Evolutionary conservation across 108 stramenopile genomes (phyloP), one percentile per base, ranked within the genome.

Genomic region (Cyclotella cryptica): DNA sequence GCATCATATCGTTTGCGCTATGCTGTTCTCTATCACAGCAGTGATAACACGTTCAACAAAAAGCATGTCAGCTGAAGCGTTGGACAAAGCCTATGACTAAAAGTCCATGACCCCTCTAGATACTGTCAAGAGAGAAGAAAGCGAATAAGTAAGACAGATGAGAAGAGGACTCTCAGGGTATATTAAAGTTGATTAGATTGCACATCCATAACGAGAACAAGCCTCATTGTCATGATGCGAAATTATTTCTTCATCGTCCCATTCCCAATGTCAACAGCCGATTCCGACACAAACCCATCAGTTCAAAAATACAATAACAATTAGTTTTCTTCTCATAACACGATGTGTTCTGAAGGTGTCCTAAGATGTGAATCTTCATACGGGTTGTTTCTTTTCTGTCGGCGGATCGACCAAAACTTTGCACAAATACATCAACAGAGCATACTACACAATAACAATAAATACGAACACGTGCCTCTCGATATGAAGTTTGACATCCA

Each of bases 301-400:
- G 77, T 71, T 71, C 41, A 74, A 78, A 74, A 78, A 78, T 78
- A 78, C 77, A 78, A 71, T 78, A 78, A 78, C 77, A 78, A 46
- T 78, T 78, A 70, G 63, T 71, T 78, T 78, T 78, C 22, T 78
- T 78, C 77, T 78, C 77, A 78, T 71, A 26, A 78, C 77, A 71
- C 77, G 53, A n/a, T 65, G 69, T 71, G 77, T 78, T 78, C 77
- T 78, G 77, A 78, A 78, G 77, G 77, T 78, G 77, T 78, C 77
- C 77, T 78, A 78, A 78, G 77, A 71, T 64, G 49, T 44, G 53
- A 28, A 65, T 78, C 77, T 62, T 78, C 77, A 78, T 70, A 43
- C 71, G 77, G 77, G 77, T 78, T 52, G 44, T 14, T 65, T 27
- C 21, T 68, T 46, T 27, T 1, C 47, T n/a, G 40, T 42, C 52